Percentiles rank a stretch among this genome's conserved stretches.
phyloP scores from a whole-genome alignment of 1,284 basidiomycete species.

The Ceratobasidium sp. region DNA sequence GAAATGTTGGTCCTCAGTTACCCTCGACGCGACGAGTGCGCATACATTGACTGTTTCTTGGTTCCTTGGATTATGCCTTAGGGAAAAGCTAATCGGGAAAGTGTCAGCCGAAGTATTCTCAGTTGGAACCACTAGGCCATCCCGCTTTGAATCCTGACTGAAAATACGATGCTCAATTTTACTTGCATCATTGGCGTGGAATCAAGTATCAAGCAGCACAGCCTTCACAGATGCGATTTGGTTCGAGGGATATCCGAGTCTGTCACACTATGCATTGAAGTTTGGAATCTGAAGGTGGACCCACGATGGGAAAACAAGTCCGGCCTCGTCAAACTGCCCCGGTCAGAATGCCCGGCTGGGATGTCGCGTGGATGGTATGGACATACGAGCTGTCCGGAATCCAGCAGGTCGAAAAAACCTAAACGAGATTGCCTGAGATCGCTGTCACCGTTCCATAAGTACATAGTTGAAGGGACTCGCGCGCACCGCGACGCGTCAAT shows the following conservation, averaged over 20 bases:
- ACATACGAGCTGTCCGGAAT: background rate
- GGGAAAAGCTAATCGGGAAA: too few species aligned
- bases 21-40: too few species aligned
- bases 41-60: constrained; percentile 71
- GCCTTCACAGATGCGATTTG: background rate
- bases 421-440: too few species aligned
- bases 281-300: constrained; percentile 11
- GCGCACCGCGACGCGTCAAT: too few species aligned
- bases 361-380: constrained; percentile 12
- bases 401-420: too few species aligned
- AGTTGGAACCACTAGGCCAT: too few species aligned
- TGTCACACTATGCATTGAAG: constrained; percentile 15
- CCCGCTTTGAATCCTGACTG: too few species aligned
- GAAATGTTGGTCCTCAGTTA: too few species aligned
- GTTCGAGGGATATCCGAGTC: background rate
- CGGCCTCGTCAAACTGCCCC: constrained; percentile 3
- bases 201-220: constrained; percentile 1
- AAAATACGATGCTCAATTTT: constrained; percentile 14
- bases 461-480: too few species aligned
- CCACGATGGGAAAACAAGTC: background rate
- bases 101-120: too few species aligned
- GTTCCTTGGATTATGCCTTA: too few species aligned
- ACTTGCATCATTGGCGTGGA: background rate
- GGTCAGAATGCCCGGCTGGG: constrained; percentile 4
- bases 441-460: too few species aligned